Evolutionary conservation across 2,329 filamentous ascomycete genomes (phyloP).

Genomic region (Talaromyces sp.): DNA sequence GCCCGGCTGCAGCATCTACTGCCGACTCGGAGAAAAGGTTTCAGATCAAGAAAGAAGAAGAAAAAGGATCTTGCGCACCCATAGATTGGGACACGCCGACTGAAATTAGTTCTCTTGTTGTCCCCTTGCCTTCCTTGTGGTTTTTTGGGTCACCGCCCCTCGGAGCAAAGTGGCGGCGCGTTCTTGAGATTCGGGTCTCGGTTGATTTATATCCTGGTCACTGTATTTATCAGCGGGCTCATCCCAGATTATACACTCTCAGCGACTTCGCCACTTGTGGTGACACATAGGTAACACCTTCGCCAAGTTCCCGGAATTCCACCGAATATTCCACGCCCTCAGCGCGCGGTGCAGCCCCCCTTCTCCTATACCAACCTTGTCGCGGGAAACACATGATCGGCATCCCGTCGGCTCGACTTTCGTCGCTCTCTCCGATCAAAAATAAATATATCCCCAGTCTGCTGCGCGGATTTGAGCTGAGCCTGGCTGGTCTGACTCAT

Average conservation of each 20-base stretch:
- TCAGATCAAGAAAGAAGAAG: neutral
- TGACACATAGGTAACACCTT: neutral
- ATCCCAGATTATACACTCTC: neutral
- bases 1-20: slow-evolving; percentile 37
- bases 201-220: slow-evolving; percentile 15
- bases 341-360: slow-evolving; percentile 11
- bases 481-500: slow-evolving; percentile 27
- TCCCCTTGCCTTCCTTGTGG: neutral
- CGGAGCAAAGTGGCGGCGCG: slow-evolving; percentile 19
- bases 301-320: slow-evolving; percentile 3
- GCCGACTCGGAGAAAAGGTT: slow-evolving; percentile 15
- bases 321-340: slow-evolving; percentile 1
- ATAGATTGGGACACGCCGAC: slow-evolving; percentile 22
- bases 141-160: slow-evolving; percentile 7
- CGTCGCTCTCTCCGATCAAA: slow-evolving; percentile 23
- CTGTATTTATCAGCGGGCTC: neutral
- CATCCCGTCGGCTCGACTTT: slow-evolving; percentile 29
- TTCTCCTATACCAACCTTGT: slow-evolving; percentile 15
- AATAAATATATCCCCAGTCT: slow-evolving; percentile 23
- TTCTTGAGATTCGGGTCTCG: slow-evolving; percentile 13
- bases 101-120: slow-evolving; percentile 5
- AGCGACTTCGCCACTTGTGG: slow-evolving; percentile 1
- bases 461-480: slow-evolving; percentile 38
- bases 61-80: neutral
- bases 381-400: slow-evolving; percentile 35